Percentiles rank a stretch among this genome's conserved stretches.
phyloP scores from a whole-genome alignment of 2,329 filamentous ascomycete species.

The Fusarium humuli region DNA sequence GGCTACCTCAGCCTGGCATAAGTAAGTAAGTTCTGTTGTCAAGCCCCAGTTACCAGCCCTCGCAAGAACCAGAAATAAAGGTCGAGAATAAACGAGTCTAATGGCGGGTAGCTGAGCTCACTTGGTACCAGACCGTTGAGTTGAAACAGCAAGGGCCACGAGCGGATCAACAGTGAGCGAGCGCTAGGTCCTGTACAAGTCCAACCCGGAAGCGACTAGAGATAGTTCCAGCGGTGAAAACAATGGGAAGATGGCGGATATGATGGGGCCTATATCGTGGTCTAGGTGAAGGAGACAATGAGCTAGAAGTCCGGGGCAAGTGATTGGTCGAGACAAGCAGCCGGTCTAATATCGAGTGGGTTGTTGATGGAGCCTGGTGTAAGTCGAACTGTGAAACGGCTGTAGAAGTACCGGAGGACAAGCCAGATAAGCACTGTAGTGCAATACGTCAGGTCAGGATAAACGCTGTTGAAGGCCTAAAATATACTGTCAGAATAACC shows the following conservation, averaged over 20 bases:
- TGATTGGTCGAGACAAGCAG: conserved; percentile 30
- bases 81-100: conserved; percentile 1
- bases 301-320: conserved; percentile 5
- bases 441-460: conserved; percentile 4
- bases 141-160: conserved; percentile 19
- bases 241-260: conserved; percentile 10
- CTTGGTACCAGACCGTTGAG: conserved; percentile 4
- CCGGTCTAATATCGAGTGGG: conserved; percentile 22
- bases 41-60: conserved; percentile 9
- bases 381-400: conserved; percentile 27
- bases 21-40: background rate
- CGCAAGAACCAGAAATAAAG: conserved; percentile 6
- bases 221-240: conserved; percentile 20
- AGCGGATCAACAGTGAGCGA: conserved; percentile 15
- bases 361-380: conserved; percentile 35
- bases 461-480: background rate
- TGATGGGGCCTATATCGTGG: conserved; percentile 21
- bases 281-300: conserved; percentile 17
- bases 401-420: conserved; percentile 4
- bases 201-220: conserved; percentile 5
- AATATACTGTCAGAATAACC: conserved; percentile 1
- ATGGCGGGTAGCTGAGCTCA: conserved; percentile 15
- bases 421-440: conserved; percentile 3
- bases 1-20: conserved; percentile 12
- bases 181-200: background rate